A percentile compares a stretch with the other conserved stretches of the same genome.
These are phyloP conservation scores for Paramyrothecium roridum DNA, from an alignment of 2,329 filamentous ascomycete genomes.

Conservation along the genomic window DNA sequence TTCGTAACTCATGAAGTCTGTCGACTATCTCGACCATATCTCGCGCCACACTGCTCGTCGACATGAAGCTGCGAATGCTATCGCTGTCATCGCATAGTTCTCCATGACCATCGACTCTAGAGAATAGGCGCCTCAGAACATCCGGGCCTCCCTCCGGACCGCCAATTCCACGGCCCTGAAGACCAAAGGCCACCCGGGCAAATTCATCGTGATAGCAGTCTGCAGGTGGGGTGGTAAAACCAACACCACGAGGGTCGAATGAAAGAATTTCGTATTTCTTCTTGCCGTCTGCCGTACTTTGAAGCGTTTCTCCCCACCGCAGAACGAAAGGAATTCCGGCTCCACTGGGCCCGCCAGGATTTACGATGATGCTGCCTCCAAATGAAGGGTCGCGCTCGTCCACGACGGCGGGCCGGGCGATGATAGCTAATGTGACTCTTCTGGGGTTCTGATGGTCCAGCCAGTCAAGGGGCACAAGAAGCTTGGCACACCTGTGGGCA, in stretches of 20 bases:
- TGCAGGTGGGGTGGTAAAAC: constrained; percentile 22
- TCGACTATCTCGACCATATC: constrained; percentile 44
- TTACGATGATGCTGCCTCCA: constrained; percentile 29
- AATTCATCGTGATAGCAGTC: constrained; percentile 25
- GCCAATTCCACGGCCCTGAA: constrained; percentile 24
- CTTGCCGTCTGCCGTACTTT: constrained; percentile 16
- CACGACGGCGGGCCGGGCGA: constrained; percentile 27
- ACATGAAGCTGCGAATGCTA: constrained; percentile 28
- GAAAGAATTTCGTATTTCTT: constrained; percentile 29
- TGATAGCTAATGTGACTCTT: constrained; percentile 27
- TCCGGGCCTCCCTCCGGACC: constrained; percentile 17
- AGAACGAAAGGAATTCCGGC: constrained; percentile 22
- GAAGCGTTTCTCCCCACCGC: constrained; percentile 14
- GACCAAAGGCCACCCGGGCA: constrained; percentile 17
- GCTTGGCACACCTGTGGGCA: constrained; percentile 28
- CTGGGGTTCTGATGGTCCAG: constrained; percentile 13
- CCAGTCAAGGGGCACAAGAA: constrained; percentile 33
- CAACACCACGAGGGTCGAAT: constrained; percentile 34
- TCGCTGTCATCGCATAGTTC: constrained; percentile 1
- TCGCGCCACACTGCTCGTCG: constrained; percentile 34
- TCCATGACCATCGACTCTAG: background rate
- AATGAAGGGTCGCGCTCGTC: constrained; percentile 24
- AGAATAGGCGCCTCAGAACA: constrained; percentile 3
- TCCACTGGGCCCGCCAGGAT: constrained; percentile 35
- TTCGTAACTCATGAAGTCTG: constrained; percentile 29